These are phyloP conservation scores for Agarophyton chilense DNA, from an alignment of 23 red algal genomes.

Conservation along the genomic window DNA sequence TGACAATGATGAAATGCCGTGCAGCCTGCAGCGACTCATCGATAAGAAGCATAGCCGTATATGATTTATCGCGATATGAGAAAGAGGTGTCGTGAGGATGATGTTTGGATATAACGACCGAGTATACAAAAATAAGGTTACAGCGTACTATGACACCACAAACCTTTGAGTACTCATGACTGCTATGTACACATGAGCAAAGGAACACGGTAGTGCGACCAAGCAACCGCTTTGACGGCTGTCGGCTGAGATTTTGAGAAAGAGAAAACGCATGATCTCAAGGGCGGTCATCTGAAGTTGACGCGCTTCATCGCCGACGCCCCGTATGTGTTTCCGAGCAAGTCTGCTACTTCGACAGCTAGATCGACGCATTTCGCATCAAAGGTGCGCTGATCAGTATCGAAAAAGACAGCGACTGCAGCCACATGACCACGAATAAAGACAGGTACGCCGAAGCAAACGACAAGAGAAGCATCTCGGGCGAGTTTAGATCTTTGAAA, in stretches of 20 bases:
- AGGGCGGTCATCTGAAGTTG: not conserved
- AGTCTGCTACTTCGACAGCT: slow-evolving; percentile 48
- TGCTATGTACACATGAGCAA: not conserved
- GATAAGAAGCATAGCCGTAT: not conserved
- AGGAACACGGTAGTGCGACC: not conserved
- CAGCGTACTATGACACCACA: not conserved
- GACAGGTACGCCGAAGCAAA: slow-evolving; percentile 75
- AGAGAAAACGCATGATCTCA: not conserved
- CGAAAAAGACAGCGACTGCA: slow-evolving; percentile 75
- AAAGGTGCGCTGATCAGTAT: slow-evolving; percentile 64
- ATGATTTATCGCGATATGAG: not conserved
- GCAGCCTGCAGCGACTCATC: not conserved
- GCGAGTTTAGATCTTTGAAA: slow-evolving; percentile 68
- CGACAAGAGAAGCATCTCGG: slow-evolving; percentile 29
- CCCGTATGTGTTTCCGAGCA: slow-evolving; percentile 68
- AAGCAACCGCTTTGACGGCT: not conserved
- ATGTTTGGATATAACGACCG: not conserved
- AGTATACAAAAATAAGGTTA: not conserved
- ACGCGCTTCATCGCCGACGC: slow-evolving; percentile 39
- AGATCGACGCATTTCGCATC: slow-evolving; percentile 77
- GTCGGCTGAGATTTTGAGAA: not conserved
- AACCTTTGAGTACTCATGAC: not conserved
- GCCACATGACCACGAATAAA: slow-evolving; percentile 65
- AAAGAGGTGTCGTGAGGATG: not conserved
- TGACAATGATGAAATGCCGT: slow-evolving; percentile 1